Evolutionary conservation across 1,139 yeast genomes (phyloP).

Genomic region (Dujonia santamariae): DNA sequence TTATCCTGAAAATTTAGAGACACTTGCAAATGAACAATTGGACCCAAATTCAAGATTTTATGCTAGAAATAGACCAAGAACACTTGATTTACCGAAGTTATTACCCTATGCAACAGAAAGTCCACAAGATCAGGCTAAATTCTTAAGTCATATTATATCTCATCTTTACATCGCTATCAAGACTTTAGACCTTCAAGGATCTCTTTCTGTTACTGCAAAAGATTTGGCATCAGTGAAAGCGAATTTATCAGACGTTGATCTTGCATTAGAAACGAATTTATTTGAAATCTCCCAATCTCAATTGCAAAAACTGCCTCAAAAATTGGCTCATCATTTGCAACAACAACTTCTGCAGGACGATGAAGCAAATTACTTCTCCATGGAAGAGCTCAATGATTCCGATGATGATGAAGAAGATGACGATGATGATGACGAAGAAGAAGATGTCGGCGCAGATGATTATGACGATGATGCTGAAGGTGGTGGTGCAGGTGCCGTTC

Average conservation of each 20-base stretch:
- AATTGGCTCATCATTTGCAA: conserved; percentile 9
- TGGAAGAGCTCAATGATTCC: conserved; percentile 23
- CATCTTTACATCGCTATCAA: conserved; percentile 78
- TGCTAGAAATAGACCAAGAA: conserved; percentile 49
- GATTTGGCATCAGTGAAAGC: conserved; percentile 46
- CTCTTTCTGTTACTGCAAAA: conserved; percentile 63
- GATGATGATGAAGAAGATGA: conserved; percentile 41
- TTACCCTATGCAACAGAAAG: conserved; percentile 79
- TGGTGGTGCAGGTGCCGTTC: conserved; percentile 34
- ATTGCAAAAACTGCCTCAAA: too few species aligned
- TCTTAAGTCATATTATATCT: conserved; percentile 73
- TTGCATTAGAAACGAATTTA: conserved; percentile 55
- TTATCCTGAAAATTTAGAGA: conserved; percentile 49
- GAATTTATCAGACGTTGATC: conserved; percentile 44
- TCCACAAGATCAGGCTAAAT: conserved; percentile 67
- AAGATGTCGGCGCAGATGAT: conserved; percentile 27
- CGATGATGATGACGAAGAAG: conserved; percentile 38
- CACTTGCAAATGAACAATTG: conserved; percentile 34
- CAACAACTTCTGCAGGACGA: conserved; percentile 16
- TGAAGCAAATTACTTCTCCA: conserved; percentile 16
- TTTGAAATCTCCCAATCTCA: conserved; percentile 25
- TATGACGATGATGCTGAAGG: conserved; percentile 46
- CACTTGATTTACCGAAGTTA: conserved; percentile 55
- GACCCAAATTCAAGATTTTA: conserved; percentile 57
- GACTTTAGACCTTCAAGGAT: conserved; percentile 74